phyloP scores from a whole-genome alignment of 805 yeast species.

The Metschnikowia chrysomelidarum region DNA sequence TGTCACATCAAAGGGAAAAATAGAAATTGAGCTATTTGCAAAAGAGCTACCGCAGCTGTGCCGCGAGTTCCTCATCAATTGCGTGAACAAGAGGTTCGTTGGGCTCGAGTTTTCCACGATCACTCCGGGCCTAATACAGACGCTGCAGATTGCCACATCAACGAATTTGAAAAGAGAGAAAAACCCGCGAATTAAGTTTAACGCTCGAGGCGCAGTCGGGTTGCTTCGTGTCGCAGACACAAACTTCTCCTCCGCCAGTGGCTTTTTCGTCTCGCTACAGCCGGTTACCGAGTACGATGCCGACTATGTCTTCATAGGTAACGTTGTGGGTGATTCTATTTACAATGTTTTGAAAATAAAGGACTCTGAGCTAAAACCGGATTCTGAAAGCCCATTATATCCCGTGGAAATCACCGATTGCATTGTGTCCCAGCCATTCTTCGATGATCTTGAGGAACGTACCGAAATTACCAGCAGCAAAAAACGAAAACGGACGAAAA shows the following conservation, averaged over 20 bases:
- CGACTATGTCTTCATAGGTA: conserved; percentile 51
- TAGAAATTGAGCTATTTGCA: conserved; percentile 67
- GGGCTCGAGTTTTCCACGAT: conserved; percentile 43
- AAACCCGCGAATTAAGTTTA: conserved; percentile 50
- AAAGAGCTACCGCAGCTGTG: conserved; percentile 57
- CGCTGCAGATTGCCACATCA: conserved; percentile 8
- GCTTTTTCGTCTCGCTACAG: conserved; percentile 40
- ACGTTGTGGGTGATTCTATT: conserved; percentile 53
- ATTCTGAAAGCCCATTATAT: conserved; percentile 44
- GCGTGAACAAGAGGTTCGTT: conserved; percentile 42
- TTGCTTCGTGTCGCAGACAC: conserved; percentile 33
- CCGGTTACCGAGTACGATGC: conserved; percentile 45
- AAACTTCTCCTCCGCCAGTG: conserved; percentile 21
- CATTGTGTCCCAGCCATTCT: conserved; percentile 48
- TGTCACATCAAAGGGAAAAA: conserved; percentile 55
- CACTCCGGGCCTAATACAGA: conserved; percentile 24
- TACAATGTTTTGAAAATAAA: conserved; percentile 51
- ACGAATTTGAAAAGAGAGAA: conserved; percentile 37
- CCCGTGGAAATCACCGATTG: conserved; percentile 46
- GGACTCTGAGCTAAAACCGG: conserved; percentile 44
- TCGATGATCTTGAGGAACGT: conserved; percentile 38
- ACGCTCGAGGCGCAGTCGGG: conserved; percentile 55
- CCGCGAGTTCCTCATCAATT: conserved; percentile 47
- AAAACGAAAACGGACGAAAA: conserved; percentile 24
- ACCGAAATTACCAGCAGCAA: conserved; percentile 1